phyloP scores from a whole-genome alignment of 148 eudicot species.

The Chenopodium berlandieri region DNA sequence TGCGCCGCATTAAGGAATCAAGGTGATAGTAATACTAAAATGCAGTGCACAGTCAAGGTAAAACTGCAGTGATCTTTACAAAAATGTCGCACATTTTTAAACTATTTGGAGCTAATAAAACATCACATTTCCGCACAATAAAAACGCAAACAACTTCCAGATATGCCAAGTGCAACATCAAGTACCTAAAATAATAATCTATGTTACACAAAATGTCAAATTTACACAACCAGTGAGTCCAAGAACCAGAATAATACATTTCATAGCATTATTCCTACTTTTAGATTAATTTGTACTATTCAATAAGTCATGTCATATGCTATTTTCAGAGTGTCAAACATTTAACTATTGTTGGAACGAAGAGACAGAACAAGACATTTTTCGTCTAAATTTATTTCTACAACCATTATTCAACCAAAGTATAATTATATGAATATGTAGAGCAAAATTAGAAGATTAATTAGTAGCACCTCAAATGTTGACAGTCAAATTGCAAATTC shows the following conservation, averaged over 20 bases:
- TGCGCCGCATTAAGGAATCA: not conserved
- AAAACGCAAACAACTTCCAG: not conserved
- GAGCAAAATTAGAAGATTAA: too few species aligned
- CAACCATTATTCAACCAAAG: not conserved
- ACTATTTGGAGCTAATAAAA: not conserved
- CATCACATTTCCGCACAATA: not conserved
- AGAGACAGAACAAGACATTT: not conserved
- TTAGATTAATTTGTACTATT: not conserved
- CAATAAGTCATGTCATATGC: not conserved
- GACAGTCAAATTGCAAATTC: not conserved
- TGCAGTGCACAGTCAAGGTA: not conserved
- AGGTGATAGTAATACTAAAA: not conserved
- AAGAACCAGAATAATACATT: not conserved
- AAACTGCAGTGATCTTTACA: not conserved
- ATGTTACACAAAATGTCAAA: not conserved
- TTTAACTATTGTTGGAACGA: not conserved
- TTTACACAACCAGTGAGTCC: not conserved
- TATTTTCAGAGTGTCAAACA: not conserved
- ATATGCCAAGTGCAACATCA: not conserved
- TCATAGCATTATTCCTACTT: not conserved
- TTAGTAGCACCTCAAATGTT: not conserved
- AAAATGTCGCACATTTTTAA: not conserved
- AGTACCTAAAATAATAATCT: not conserved
- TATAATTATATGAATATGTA: not conserved
- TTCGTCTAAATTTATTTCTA: not conserved